Percentiles rank a stretch among this genome's conserved stretches.
These are phyloP conservation scores for Sporothrix humicola DNA, from an alignment of 2,329 filamentous ascomycete genomes.

Conservation along the genomic window DNA sequence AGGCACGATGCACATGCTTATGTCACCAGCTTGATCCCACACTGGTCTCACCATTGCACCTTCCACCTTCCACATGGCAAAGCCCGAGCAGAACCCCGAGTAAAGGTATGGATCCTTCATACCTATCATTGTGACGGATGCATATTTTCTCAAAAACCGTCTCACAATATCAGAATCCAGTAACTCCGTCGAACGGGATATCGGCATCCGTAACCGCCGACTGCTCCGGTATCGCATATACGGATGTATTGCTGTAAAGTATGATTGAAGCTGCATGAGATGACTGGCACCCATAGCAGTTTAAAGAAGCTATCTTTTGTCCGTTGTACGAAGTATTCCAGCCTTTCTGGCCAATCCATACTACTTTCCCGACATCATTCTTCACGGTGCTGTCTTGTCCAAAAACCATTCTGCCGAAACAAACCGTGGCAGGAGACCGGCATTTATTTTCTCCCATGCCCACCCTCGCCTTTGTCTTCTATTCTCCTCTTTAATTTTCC, in stretches of 20 bases:
- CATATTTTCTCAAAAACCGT: too few species aligned
- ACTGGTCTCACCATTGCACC: too few species aligned
- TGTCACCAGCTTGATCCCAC: background rate
- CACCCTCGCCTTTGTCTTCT: background rate
- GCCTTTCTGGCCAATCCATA: background rate
- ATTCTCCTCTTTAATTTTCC: background rate
- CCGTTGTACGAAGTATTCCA: too few species aligned
- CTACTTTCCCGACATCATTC: background rate
- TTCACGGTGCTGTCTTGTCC: background rate
- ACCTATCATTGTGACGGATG: background rate
- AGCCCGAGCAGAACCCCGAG: background rate
- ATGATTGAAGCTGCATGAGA: background rate
- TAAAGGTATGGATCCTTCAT: background rate
- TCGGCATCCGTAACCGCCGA: background rate
- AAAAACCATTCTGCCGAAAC: background rate
- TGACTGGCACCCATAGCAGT: too few species aligned
- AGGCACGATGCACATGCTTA: background rate
- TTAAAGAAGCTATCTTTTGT: too few species aligned
- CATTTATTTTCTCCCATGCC: background rate
- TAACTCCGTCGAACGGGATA: background rate
- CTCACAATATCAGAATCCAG: background rate
- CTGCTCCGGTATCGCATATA: slow-evolving; percentile 4
- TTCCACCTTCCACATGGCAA: background rate
- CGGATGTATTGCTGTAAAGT: background rate
- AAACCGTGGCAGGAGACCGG: background rate